A percentile compares a stretch with the other conserved stretches of the same genome.
Conservation (phyloP, 169 alveolate species). For the Plasmodium cynomolgi region DNA sequence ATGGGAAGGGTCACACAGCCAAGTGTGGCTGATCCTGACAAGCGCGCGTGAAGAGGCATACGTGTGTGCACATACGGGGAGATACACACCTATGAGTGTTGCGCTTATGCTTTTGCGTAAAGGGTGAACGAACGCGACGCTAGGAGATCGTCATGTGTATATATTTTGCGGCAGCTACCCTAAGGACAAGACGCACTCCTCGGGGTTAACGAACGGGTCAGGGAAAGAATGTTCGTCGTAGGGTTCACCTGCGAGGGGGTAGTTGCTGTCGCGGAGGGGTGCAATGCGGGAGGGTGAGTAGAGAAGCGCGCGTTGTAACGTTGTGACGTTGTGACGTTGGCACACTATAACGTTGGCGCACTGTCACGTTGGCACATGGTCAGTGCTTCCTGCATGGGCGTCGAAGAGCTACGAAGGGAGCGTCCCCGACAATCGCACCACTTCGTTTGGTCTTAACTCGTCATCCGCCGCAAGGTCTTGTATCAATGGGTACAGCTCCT, state of each 20-base stretch:
- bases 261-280: background rate
- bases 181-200: conserved; percentile 63
- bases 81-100: background rate
- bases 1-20: conserved; percentile 68
- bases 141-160: background rate
- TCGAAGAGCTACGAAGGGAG: background rate
- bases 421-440: background rate
- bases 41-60: background rate
- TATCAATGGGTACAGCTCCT: conserved; percentile 37
- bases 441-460: conserved; percentile 36
- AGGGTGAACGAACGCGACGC: background rate
- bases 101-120: background rate
- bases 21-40: conserved; percentile 66
- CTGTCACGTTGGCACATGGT: background rate
- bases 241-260: background rate
- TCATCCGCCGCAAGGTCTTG: conserved; percentile 56
- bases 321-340: background rate
- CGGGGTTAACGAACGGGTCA: conserved; percentile 66
- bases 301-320: background rate
- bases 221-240: conserved; percentile 62
- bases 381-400: background rate
- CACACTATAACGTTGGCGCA: too few species aligned
- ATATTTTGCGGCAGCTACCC: conserved; percentile 16
- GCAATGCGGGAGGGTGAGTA: background rate
- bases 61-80: background rate